Percentiles rank a stretch among this genome's conserved stretches.
Evolutionary conservation across 75 land plant genomes (phyloP).

Genomic region (Cryptomeria japonica): DNA sequence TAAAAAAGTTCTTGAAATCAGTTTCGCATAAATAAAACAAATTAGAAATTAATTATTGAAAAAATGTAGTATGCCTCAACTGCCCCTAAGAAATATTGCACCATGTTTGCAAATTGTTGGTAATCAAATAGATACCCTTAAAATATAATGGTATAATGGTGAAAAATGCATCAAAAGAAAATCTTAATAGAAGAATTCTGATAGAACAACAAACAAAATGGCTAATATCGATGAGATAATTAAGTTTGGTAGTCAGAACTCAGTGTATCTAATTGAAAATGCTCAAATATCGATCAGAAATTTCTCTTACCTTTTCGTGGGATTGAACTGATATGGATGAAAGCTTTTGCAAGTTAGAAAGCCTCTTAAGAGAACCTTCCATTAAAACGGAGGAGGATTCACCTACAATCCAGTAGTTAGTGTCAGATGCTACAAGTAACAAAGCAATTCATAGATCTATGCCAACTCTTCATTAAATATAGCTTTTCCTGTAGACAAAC

Average conservation of each 20-base stretch:
- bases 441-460: neutral
- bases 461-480: neutral
- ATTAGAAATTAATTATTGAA: neutral
- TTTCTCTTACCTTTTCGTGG: neutral
- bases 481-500: neutral
- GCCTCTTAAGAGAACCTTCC: conserved; percentile 44
- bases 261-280: neutral
- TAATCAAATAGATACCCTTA: neutral
- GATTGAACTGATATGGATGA: conserved; percentile 18
- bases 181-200: neutral
- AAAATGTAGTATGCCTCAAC: neutral
- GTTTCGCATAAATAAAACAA: neutral
- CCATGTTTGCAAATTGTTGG: neutral
- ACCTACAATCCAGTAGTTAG: conserved; percentile 32
- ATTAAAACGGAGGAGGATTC: conserved; percentile 51
- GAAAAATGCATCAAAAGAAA: neutral
- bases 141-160: neutral
- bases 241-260: neutral
- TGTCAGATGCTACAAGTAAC: neutral
- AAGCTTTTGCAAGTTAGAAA: conserved; percentile 72
- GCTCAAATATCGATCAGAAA: neutral
- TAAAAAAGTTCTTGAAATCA: no score
- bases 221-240: neutral
- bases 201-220: neutral
- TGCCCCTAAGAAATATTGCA: neutral